Conservation (phyloP, 768 basidiomycete species). For the Nidularia pulvinata region DNA sequence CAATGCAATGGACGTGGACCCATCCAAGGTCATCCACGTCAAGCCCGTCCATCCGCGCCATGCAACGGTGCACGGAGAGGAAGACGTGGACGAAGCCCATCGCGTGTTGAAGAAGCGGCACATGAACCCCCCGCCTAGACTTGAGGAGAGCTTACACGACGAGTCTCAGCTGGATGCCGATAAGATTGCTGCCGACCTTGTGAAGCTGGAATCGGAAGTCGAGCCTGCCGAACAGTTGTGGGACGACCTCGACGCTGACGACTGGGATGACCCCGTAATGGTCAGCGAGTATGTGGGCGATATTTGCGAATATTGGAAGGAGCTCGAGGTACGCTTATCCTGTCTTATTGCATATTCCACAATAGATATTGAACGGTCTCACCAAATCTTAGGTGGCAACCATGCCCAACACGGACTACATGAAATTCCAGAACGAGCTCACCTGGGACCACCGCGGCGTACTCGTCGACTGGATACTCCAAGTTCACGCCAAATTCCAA, state of each 20-base stretch:
- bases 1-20: constrained; percentile 14
- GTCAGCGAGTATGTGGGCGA: constrained; percentile 91
- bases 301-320: constrained; percentile 84
- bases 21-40: background rate
- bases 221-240: constrained; percentile 51
- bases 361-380: too few relatives aligned
- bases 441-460: constrained; percentile 90
- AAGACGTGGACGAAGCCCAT: constrained; percentile 41
- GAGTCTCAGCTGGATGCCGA: constrained; percentile 35
- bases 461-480: constrained; percentile 92
- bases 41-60: background rate
- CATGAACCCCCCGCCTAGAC: constrained; percentile 34
- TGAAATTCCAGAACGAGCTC: constrained; percentile 80
- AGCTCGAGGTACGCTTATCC: constrained; percentile 62
- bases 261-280: constrained; percentile 89
- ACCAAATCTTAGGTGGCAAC: constrained; percentile 51
- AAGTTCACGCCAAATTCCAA: constrained; percentile 86
- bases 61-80: constrained; percentile 1
- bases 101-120: constrained; percentile 65
- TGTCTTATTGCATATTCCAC: background rate
- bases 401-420: constrained; percentile 84
- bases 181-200: constrained; percentile 37
- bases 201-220: constrained; percentile 15
- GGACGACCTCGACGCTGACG: constrained; percentile 88
- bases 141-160: constrained; percentile 21